A percentile compares a stretch with the other conserved stretches of the same genome.
Conservation (phyloP, 1,284 basidiomycete genomes). For the Leccinum huronense region DNA sequence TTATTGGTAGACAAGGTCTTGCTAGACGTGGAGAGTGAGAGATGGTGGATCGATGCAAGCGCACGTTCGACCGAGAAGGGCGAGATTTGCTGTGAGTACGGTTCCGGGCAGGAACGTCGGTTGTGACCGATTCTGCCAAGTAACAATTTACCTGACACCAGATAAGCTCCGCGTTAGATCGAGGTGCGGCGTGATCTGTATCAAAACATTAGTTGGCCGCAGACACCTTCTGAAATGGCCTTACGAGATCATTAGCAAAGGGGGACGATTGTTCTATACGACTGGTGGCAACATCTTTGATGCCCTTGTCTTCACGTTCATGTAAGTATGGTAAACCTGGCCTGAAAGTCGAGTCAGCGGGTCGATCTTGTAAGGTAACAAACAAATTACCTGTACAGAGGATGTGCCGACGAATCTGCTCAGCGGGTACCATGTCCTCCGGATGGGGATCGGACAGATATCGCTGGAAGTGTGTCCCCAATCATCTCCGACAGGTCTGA, state of each 20-base stretch:
- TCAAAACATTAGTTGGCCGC: slow-evolving; percentile 7
- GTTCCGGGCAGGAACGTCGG: too few relatives aligned
- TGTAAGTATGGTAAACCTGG: slow-evolving; percentile 92
- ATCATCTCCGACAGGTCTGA: slow-evolving; percentile 87
- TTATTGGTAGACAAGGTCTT: too few relatives aligned
- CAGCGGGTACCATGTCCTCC: slow-evolving; percentile 69
- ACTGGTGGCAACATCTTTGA: slow-evolving; percentile 93
- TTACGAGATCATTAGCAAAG: slow-evolving; percentile 90
- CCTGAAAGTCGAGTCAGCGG: slow-evolving; percentile 44
- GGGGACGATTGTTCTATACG: slow-evolving; percentile 94
- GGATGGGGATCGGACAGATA: slow-evolving; percentile 87
- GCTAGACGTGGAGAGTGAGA: too few relatives aligned
- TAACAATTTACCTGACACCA: slow-evolving; percentile 75
- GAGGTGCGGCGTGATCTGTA: slow-evolving; percentile 78
- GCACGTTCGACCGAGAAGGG: too few relatives aligned
- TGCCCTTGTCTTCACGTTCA: slow-evolving; percentile 85
- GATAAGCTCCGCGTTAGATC: slow-evolving; percentile 90
- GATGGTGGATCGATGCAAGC: too few relatives aligned
- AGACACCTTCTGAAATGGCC: slow-evolving; percentile 22
- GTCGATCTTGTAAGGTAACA: not conserved
- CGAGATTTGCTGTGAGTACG: too few relatives aligned
- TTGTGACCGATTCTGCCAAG: too few relatives aligned
- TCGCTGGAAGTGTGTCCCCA: slow-evolving; percentile 90
- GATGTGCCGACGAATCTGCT: slow-evolving; percentile 90
- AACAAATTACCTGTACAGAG: slow-evolving; percentile 67